Percentiles rank a stretch among this genome's conserved stretches.
phyloP scores from a whole-genome alignment of 768 basidiomycete genomes.

The Mycena crocata region DNA sequence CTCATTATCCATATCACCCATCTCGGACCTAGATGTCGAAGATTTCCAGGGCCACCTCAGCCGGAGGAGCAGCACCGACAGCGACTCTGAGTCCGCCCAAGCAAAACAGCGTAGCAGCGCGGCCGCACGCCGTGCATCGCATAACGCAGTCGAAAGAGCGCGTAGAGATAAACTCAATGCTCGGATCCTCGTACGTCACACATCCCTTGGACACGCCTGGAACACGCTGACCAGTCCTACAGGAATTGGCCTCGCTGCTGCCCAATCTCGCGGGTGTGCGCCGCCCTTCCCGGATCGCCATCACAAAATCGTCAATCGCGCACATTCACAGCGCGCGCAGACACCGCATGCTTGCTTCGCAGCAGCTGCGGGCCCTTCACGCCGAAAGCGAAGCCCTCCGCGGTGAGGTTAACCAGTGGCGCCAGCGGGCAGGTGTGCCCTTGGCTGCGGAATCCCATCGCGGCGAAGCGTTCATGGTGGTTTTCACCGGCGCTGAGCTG shows the following conservation, averaged over 20 bases:
- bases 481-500: constrained; percentile 28
- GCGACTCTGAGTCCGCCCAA: constrained; percentile 6
- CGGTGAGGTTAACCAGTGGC: constrained; percentile 30
- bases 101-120: constrained; percentile 46
- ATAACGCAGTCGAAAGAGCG: constrained; percentile 84
- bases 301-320: constrained; percentile 81
- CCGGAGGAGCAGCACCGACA: constrained; percentile 9
- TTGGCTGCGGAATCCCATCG: constrained; percentile 19
- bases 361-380: constrained; percentile 23
- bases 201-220: not conserved
- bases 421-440: constrained; percentile 22
- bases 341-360: constrained; percentile 70
- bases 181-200: constrained; percentile 62
- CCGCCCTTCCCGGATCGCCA: constrained; percentile 81
- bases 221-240: not conserved
- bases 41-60: constrained; percentile 1
- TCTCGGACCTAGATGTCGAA: constrained; percentile 20
- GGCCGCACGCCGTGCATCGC: constrained; percentile 80
- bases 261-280: constrained; percentile 77
- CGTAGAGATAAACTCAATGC: constrained; percentile 80
- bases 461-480: constrained; percentile 25
- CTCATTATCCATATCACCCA: constrained; percentile 10
- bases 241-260: constrained; percentile 73
- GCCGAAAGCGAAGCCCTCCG: constrained; percentile 28
- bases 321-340: constrained; percentile 70